Conservation (phyloP, 108 stramenopile species). For the Nitzschia putrida region DNA sequence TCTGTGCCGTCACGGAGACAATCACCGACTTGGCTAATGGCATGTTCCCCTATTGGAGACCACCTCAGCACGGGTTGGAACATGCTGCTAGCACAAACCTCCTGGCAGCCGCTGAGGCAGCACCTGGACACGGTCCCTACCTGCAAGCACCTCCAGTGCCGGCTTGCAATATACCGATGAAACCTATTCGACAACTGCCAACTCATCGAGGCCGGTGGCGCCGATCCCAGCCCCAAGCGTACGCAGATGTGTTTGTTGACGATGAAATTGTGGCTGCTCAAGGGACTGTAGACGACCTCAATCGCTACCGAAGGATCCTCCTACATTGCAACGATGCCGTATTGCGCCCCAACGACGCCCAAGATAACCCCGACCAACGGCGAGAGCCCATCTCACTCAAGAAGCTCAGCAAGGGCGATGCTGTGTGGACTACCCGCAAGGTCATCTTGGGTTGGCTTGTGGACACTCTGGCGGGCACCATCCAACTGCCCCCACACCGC, state of each 20-base stretch:
- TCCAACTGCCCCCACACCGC: conserved; percentile 9
- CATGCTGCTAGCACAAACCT: not conserved
- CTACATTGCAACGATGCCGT: conserved; percentile 32
- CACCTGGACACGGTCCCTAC: no score
- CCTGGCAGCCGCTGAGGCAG: no score
- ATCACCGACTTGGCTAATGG: conserved; percentile 7
- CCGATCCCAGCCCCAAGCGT: conserved; percentile 10
- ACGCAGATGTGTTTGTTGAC: conserved; percentile 47
- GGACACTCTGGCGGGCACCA: not conserved
- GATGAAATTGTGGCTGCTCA: conserved; percentile 37
- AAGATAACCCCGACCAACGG: conserved; percentile 24
- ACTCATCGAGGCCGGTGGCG: not conserved
- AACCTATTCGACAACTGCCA: not conserved
- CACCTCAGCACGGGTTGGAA: conserved; percentile 19
- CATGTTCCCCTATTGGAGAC: not conserved
- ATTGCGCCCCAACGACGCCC: conserved; percentile 19
- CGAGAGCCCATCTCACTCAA: conserved; percentile 38
- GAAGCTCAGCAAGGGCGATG: conserved; percentile 41
- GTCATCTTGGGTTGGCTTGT: conserved; percentile 35
- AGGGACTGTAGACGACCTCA: conserved; percentile 7
- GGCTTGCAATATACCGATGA: no score
- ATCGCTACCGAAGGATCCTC: conserved; percentile 10
- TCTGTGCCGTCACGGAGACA: conserved; percentile 47
- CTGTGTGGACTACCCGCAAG: conserved; percentile 37
- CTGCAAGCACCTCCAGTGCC: not conserved